These are phyloP conservation scores for Termitomyces sp. DNA, from an alignment of 1,284 basidiomycete genomes.

Conservation along the genomic window DNA sequence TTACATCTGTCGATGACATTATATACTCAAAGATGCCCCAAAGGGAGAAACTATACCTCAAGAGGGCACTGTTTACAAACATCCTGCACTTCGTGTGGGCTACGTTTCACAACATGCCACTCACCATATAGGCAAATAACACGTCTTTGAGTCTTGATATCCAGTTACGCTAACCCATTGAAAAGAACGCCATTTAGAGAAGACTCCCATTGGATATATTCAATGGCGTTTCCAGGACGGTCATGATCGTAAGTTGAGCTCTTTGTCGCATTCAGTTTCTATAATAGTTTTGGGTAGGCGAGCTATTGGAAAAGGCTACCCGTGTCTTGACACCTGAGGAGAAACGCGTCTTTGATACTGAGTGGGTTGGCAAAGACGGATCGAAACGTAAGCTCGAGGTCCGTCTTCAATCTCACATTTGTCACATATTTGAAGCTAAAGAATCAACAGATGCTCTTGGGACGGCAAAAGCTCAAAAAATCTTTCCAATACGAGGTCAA, in stretches of 20 bases:
- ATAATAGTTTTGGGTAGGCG: constrained; percentile 40
- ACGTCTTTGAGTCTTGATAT: background rate
- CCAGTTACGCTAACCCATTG: background rate
- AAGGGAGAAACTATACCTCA: constrained; percentile 93
- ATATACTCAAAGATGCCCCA: constrained; percentile 13
- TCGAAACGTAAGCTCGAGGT: constrained; percentile 89
- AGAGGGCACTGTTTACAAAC: constrained; percentile 92
- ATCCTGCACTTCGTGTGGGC: constrained; percentile 92
- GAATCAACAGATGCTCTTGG: constrained; percentile 71
- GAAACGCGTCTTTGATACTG: constrained; percentile 74
- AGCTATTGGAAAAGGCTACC: constrained; percentile 90
- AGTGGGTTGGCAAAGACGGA: constrained; percentile 91
- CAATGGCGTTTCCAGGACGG: constrained; percentile 99
- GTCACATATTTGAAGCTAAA: background rate
- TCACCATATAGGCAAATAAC: constrained; percentile 74
- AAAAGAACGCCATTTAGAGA: constrained; percentile 86
- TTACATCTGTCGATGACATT: background rate
- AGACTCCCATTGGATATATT: constrained; percentile 93
- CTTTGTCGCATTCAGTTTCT: background rate
- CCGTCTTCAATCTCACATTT: constrained; percentile 19
- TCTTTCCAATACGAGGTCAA: constrained; percentile 95
- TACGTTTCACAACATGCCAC: constrained; percentile 99
- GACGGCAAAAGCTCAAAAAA: constrained; percentile 97
- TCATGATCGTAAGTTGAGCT: constrained; percentile 75
- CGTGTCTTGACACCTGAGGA: constrained; percentile 90